Percentiles rank a stretch among this genome's conserved stretches.
These are phyloP conservation scores for Aspergillus japonicus DNA, from an alignment of 2,329 filamentous ascomycete species.

Conservation along the genomic window DNA sequence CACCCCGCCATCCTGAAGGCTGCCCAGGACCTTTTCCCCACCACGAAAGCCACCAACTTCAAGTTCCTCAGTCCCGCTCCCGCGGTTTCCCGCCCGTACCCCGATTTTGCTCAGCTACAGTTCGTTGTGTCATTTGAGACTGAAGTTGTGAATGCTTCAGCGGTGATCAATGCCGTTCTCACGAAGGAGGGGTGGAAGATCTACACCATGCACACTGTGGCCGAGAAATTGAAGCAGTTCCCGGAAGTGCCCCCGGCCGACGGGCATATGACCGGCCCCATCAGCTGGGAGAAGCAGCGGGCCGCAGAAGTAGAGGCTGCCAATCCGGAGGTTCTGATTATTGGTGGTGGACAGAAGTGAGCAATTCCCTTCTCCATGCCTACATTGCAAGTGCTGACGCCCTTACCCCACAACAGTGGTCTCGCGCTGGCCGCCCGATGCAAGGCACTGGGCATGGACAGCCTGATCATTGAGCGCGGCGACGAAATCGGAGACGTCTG, in stretches of 20 bases:
- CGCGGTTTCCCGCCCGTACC: constrained; percentile 27
- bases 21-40: constrained; percentile 33
- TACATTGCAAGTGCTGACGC: no score
- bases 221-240: constrained; percentile 32
- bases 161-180: constrained; percentile 34
- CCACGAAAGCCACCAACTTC: constrained; percentile 30
- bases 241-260: constrained; percentile 30
- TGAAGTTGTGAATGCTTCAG: constrained; percentile 26
- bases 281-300: constrained; percentile 34
- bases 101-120: constrained; percentile 31
- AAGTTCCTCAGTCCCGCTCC: constrained; percentile 24
- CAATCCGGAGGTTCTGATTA: constrained; percentile 25
- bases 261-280: constrained; percentile 35
- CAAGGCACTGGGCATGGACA: constrained; percentile 27
- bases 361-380: background rate
- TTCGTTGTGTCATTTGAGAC: constrained; percentile 35
- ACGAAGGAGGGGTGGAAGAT: constrained; percentile 36
- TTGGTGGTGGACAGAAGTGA: constrained; percentile 25
- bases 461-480: constrained; percentile 31
- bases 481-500: constrained; percentile 31
- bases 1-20: constrained; percentile 30
- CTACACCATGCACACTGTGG: constrained; percentile 37
- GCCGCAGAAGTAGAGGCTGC: constrained; percentile 25
- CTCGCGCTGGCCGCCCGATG: constrained; percentile 26
- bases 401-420: constrained; percentile 15